A percentile compares a stretch with the other conserved stretches of the same genome.
Evolutionary conservation across 371 early-diverging fungal genomes (phyloP).

Genomic region (Mortierella sp.): DNA sequence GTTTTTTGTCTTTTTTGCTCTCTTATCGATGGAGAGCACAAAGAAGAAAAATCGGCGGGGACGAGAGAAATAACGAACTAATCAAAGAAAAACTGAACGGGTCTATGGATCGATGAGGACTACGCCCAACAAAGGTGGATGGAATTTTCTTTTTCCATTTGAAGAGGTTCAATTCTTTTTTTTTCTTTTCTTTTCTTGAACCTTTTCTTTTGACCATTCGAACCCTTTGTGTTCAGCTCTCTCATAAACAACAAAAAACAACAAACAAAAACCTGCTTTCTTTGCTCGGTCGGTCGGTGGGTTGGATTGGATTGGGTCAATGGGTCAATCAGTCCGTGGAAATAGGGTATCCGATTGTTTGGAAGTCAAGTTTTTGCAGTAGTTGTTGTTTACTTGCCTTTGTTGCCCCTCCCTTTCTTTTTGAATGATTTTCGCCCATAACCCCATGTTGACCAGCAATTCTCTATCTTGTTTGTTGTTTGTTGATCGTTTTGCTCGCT

Average conservation of each 20-base stretch:
- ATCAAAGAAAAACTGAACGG: too few relatives aligned
- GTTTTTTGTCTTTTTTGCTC: background rate
- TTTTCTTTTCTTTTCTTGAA: background rate
- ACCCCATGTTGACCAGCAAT: too few relatives aligned
- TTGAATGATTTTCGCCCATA: too few relatives aligned
- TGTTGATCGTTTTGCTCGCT: too few relatives aligned
- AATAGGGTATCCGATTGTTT: background rate
- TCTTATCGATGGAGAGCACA: background rate
- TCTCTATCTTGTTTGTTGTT: too few relatives aligned
- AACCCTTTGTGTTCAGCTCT: conserved; percentile 6
- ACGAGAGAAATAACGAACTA: background rate
- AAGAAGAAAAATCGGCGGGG: background rate
- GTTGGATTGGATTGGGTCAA: background rate
- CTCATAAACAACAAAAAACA: background rate
- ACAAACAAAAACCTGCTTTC: conserved; percentile 1
- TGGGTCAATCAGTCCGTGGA: background rate
- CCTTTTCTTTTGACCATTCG: background rate
- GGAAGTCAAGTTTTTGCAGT: too few relatives aligned
- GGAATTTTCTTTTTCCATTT: background rate
- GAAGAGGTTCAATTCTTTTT: conserved; percentile 5
- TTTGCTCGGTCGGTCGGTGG: background rate
- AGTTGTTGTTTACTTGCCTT: too few relatives aligned
- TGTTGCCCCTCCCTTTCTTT: too few relatives aligned
- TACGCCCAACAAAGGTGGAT: background rate
- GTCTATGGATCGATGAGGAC: background rate